A percentile compares a stretch with the other conserved stretches of the same genome.
Conservation (phyloP, 1,284 basidiomycete species). For the Waitea zeae region DNA sequence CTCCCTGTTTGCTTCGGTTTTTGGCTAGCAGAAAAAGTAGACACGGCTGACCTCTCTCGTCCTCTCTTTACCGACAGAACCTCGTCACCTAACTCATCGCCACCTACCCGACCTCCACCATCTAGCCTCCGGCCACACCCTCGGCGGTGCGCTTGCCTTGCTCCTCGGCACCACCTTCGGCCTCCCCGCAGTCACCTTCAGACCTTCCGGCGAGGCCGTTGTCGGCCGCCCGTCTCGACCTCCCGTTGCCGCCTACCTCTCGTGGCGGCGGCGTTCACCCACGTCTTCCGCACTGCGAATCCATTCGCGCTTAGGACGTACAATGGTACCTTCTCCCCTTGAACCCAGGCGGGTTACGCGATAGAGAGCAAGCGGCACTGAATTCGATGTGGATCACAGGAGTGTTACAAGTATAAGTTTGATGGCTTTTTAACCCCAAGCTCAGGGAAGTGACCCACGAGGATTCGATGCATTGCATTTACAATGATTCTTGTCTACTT, state of each 20-base stretch:
- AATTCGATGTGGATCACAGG: no score
- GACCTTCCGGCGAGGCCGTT: constrained; percentile 82
- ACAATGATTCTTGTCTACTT: no score
- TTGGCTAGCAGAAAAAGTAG: no score
- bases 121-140: constrained; percentile 89
- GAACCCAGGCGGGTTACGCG: constrained; percentile 60
- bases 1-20: no score
- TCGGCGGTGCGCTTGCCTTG: constrained; percentile 77
- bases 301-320: constrained; percentile 77
- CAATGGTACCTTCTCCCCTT: constrained; percentile 58
- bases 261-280: constrained; percentile 59
- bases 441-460: no score
- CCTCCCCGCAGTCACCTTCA: constrained; percentile 78
- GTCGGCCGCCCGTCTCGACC: constrained; percentile 82
- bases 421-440: no score
- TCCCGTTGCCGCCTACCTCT: constrained; percentile 32
- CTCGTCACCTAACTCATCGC: constrained; percentile 70
- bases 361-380: no score
- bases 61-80: constrained; percentile 33
- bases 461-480: no score
- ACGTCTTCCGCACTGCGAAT: constrained; percentile 79
- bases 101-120: constrained; percentile 70
- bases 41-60: no score
- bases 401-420: no score
- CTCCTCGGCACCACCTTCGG: constrained; percentile 87